Conservation (phyloP, 495 filamentous ascomycete genomes). For the Talaromyces adpressus region DNA sequence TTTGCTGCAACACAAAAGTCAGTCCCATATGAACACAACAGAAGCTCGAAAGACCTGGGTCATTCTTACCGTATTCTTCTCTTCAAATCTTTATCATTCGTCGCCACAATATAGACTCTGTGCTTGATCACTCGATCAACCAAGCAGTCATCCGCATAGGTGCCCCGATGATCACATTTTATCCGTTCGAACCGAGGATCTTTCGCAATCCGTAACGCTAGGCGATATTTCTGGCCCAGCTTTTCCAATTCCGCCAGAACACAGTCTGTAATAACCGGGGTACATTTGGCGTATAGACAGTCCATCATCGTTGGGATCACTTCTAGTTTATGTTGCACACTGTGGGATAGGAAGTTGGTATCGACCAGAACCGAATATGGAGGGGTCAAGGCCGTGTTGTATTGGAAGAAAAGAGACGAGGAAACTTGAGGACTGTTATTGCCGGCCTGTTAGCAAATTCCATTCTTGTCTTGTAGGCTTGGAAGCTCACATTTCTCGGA, state of each 20-base stretch:
- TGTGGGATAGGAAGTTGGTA: slow-evolving; percentile 92
- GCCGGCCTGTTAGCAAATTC: slow-evolving; percentile 33
- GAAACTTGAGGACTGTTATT: slow-evolving; percentile 55
- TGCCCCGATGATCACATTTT: slow-evolving; percentile 80
- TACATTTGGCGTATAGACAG: slow-evolving; percentile 49
- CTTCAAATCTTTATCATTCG: slow-evolving; percentile 76
- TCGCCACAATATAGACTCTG: slow-evolving; percentile 80
- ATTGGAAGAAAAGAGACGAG: slow-evolving; percentile 86
- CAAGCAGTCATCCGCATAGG: slow-evolving; percentile 93
- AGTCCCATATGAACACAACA: not conserved
- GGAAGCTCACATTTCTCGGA: slow-evolving; percentile 11
- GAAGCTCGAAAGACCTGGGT: not conserved
- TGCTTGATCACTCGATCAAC: slow-evolving; percentile 77
- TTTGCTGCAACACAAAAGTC: slow-evolving; percentile 13
- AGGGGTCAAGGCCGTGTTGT: slow-evolving; percentile 84
- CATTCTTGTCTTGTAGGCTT: not conserved
- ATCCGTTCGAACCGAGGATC: slow-evolving; percentile 84
- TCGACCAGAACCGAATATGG: slow-evolving; percentile 83
- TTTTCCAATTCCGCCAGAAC: slow-evolving; percentile 77
- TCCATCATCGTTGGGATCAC: slow-evolving; percentile 86
- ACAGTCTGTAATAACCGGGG: slow-evolving; percentile 44
- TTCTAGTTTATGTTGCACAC: slow-evolving; percentile 83
- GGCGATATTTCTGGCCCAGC: slow-evolving; percentile 79
- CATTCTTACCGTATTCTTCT: slow-evolving; percentile 54
- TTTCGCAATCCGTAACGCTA: slow-evolving; percentile 84